phyloP scores from a whole-genome alignment of 1,284 basidiomycete genomes.

The Rugosomyces carneus region DNA sequence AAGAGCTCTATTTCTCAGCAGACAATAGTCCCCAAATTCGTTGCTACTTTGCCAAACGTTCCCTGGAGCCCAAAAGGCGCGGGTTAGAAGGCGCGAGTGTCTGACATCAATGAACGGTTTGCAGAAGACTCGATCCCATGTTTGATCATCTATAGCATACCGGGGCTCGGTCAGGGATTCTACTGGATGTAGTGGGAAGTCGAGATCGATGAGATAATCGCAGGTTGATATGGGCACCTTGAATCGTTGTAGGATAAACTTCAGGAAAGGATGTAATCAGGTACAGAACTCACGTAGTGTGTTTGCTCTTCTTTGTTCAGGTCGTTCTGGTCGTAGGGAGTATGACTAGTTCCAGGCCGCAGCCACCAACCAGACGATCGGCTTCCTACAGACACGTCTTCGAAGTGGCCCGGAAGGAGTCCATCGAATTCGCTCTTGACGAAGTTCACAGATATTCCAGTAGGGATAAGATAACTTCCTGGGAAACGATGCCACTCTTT shows the following conservation, averaged over 20 bases:
- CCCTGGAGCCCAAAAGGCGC: conserved; percentile 76
- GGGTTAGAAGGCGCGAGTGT: conserved; percentile 65
- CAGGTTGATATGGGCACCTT: conserved; percentile 72
- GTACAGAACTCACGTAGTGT: conserved; percentile 65
- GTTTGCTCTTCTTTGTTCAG: conserved; percentile 76
- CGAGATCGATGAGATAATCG: conserved; percentile 84
- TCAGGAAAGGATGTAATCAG: neutral
- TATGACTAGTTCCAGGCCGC: conserved; percentile 58
- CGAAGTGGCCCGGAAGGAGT: conserved; percentile 83
- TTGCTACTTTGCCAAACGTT: conserved; percentile 57
- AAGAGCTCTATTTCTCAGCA: conserved; percentile 46
- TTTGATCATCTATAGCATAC: conserved; percentile 53
- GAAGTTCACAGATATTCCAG: conserved; percentile 78
- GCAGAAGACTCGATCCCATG: conserved; percentile 77
- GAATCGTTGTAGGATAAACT: conserved; percentile 7
- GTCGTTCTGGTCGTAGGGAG: conserved; percentile 78
- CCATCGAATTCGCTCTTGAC: conserved; percentile 89
- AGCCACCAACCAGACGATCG: conserved; percentile 45
- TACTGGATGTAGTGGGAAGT: conserved; percentile 65
- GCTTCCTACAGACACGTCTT: conserved; percentile 17
- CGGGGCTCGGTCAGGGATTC: conserved; percentile 68
- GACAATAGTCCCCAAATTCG: conserved; percentile 66
- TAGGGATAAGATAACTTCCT: conserved; percentile 83
- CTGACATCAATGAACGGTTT: conserved; percentile 75
- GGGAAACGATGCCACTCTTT: conserved; percentile 98